Base-by-base conservation (phyloP, 2,329 filamentous ascomycete genomes). In the Ceratocystis harringtonii region DNA sequence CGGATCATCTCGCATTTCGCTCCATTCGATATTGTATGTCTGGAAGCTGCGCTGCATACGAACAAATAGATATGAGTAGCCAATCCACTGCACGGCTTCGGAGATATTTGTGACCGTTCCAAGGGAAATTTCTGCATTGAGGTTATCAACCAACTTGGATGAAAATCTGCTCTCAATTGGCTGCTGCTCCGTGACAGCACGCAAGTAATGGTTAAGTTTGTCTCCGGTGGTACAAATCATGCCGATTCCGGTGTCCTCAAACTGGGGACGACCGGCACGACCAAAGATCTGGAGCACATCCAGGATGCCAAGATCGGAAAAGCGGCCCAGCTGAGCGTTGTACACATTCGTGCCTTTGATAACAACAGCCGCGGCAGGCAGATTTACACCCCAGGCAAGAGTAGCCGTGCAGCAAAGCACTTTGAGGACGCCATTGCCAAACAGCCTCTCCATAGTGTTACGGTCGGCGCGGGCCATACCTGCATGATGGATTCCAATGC, bases 271-370 rank as follows among this genome's bases (percentile, higher is more conserved):
- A 79, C 94, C 94, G 67, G 94, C 95, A 81, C 94, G 92, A 79
- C 94, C 94, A 72, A 99, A 99, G 67, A 99, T 99, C 73, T 99
- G 94, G 65, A 99, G 79, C 17, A 99, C 94, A 73, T 99, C 94
- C 1, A 99, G 81, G 69, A 99, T 99, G 2, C 94, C 92, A 4
- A 99, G 81, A 72, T 99, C 94, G 22, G 96, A 88, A 70, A 96
- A 97, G 75, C 95, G 96, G 75, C 94, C 94, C 63, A 95, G 92
- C 73, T 96, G 90, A 0, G 94, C 87, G 73, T 92, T 97, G 76
- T 99, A 99, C 0, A 99, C 84, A 72, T 97, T 92, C 0, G 94
- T 99, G 17, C 94, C 94, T 74, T 99, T 99, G 80, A 99, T 99
- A 64, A 99, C 83, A 62, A 99, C 94, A 0, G 94, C 95, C 0